These are phyloP conservation scores for Lineolata rhizophorae DNA, from an alignment of 495 filamentous ascomycete genomes.

Conservation along the genomic window DNA sequence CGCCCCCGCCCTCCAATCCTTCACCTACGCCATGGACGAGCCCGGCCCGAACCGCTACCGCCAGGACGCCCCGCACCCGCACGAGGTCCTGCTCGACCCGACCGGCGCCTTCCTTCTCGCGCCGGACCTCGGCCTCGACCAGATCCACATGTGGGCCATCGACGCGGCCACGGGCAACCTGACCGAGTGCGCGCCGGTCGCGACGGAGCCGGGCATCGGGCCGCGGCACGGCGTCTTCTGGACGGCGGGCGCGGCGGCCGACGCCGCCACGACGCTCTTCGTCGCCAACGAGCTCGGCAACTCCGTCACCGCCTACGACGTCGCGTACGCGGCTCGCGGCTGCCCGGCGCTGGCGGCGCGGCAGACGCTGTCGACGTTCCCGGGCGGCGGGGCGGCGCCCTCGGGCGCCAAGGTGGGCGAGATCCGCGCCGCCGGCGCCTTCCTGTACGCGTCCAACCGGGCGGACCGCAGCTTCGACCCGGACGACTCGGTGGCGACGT, in stretches of 20 bases:
- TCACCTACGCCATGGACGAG: too few species aligned
- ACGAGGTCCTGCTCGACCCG: constrained; percentile 18
- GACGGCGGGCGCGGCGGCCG: background rate
- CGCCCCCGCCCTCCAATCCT: too few species aligned
- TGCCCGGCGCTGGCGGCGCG: constrained; percentile 13
- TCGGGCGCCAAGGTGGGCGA: constrained; percentile 30
- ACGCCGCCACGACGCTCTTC: constrained; percentile 6
- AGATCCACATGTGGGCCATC: constrained; percentile 13
- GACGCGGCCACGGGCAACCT: constrained; percentile 9
- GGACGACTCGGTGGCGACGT: constrained; percentile 25
- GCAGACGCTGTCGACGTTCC: constrained; percentile 10
- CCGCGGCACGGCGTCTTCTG: constrained; percentile 20
- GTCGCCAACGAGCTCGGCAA: constrained; percentile 14
- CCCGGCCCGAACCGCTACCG: too few species aligned
- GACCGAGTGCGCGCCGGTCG: constrained; percentile 3
- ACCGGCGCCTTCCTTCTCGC: constrained; percentile 19
- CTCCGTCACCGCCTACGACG: constrained; percentile 13
- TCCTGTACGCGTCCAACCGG: constrained; percentile 42
- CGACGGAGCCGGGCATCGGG: constrained; percentile 8
- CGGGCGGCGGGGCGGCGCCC: constrained; percentile 7
- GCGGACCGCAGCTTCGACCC: too few species aligned
- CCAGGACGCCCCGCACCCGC: constrained; percentile 16
- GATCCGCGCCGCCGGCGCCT: constrained; percentile 36
- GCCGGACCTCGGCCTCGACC: constrained; percentile 18
- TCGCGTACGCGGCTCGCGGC: constrained; percentile 10